A percentile compares a stretch with the other conserved stretches of the same genome.
Conservation (phyloP, 192 early-diverging fungal species). For the Umbelopsis vinacea region DNA sequence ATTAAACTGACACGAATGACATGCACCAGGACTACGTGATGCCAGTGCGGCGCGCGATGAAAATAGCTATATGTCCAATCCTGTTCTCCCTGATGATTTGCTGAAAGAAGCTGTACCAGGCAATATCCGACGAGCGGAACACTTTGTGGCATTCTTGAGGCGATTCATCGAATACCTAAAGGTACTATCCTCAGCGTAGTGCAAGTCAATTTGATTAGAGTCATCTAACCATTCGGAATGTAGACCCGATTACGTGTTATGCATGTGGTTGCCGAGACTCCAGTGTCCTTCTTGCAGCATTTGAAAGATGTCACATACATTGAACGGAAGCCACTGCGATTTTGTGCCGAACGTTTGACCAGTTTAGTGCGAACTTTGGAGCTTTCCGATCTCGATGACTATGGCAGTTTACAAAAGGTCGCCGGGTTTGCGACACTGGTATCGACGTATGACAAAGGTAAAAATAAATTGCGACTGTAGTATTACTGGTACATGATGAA, state of each 20-base stretch:
- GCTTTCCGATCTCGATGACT: conserved; percentile 90
- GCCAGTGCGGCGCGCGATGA: conserved; percentile 77
- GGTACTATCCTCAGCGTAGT: conserved; percentile 35
- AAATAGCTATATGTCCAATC: conserved; percentile 91
- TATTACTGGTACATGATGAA: background rate
- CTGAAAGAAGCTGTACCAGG: conserved; percentile 94
- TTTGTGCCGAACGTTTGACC: conserved; percentile 91
- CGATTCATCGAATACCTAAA: conserved; percentile 98
- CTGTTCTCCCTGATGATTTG: conserved; percentile 92
- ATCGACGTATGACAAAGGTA: conserved; percentile 92
- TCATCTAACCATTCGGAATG: background rate
- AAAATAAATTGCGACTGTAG: background rate
- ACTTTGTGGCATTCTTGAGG: conserved; percentile 96
- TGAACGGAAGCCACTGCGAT: conserved; percentile 93
- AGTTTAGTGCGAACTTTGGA: conserved; percentile 93
- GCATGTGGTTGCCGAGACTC: conserved; percentile 97
- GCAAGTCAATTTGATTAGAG: no score
- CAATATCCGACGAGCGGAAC: conserved; percentile 96
- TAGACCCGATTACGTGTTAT: conserved; percentile 93
- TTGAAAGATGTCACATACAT: conserved; percentile 94
- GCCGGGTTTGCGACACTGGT: conserved; percentile 95
- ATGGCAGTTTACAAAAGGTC: conserved; percentile 79
- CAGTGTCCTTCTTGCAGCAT: conserved; percentile 91
- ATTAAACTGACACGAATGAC: background rate
- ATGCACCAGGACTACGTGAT: conserved; percentile 65